Percentiles rank a stretch among this genome's conserved stretches.
phyloP scores from a whole-genome alignment of 192 early-diverging fungal genomes.

The Rhizoclosmatium sp. region DNA sequence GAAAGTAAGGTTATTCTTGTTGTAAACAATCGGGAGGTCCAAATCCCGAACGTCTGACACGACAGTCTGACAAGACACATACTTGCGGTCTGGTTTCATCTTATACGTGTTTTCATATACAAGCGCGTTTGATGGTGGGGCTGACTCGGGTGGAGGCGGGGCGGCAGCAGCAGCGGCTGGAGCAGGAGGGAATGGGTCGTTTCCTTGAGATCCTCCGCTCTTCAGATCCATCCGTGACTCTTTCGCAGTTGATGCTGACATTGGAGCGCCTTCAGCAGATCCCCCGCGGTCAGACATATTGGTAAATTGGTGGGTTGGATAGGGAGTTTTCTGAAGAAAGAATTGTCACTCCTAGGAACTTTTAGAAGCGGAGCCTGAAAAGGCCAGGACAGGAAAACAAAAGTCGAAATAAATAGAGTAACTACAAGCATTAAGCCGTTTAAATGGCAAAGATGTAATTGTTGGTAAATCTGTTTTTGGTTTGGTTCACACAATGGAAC shows the following conservation, averaged over 20 bases:
- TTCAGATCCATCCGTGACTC: background rate
- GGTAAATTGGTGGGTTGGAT: background rate
- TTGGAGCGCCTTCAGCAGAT: conserved; percentile 13
- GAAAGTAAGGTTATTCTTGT: background rate
- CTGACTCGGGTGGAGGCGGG: conserved; percentile 13
- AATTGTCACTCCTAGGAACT: background rate
- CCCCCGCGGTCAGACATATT: conserved; percentile 15
- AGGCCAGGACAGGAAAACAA: no score
- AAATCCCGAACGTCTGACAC: background rate
- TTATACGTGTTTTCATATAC: conserved; percentile 68
- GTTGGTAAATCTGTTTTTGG: no score
- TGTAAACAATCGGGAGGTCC: background rate
- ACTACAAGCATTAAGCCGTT: no score
- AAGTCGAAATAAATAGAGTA: no score
- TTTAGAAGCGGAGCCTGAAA: background rate
- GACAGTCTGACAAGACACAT: background rate
- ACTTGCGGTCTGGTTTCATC: conserved; percentile 65
- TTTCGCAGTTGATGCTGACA: background rate
- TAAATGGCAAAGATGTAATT: no score
- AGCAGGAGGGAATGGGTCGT: background rate
- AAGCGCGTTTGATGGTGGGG: conserved; percentile 49
- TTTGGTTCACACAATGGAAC: background rate
- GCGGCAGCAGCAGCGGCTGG: background rate
- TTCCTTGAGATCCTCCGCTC: no score
- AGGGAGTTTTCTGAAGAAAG: background rate